Conservation (phyloP, 306 rosid genomes). For the Malus orientalis region DNA sequence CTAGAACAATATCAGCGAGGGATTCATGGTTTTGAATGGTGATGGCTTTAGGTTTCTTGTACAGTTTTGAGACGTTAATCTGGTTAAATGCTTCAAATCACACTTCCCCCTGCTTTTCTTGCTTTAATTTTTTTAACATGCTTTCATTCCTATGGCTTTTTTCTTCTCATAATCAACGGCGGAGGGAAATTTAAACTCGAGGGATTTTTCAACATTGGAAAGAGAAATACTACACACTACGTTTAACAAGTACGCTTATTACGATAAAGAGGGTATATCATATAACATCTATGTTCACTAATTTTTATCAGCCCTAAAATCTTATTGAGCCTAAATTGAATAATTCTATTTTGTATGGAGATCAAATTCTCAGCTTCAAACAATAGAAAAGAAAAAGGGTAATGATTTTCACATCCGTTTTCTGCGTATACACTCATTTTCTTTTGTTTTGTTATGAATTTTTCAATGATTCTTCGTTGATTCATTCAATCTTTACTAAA, state of each 20-base stretch:
- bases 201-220: neutral
- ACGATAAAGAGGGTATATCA: neutral
- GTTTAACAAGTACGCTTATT: too few species aligned
- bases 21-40: neutral
- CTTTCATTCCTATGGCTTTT: neutral
- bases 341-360: too few species aligned
- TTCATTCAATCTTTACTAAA: neutral
- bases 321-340: too few species aligned
- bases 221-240: too few species aligned
- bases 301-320: too few species aligned
- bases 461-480: too few species aligned
- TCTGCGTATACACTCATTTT: neutral
- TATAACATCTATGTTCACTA: too few species aligned
- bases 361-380: neutral
- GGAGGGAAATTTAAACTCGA: too few species aligned
- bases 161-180: neutral
- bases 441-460: neutral
- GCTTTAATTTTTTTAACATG: neutral
- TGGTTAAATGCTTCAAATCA: constrained; percentile 9
- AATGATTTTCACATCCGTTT: too few species aligned
- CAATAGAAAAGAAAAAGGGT: neutral
- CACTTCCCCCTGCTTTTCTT: neutral
- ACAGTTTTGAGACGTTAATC: constrained; percentile 49
- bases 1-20: constrained; percentile 17
- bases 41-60: constrained; percentile 34